Evolutionary conservation across 768 basidiomycete species (phyloP).

Genomic region (Daedaleopsis nitida): DNA sequence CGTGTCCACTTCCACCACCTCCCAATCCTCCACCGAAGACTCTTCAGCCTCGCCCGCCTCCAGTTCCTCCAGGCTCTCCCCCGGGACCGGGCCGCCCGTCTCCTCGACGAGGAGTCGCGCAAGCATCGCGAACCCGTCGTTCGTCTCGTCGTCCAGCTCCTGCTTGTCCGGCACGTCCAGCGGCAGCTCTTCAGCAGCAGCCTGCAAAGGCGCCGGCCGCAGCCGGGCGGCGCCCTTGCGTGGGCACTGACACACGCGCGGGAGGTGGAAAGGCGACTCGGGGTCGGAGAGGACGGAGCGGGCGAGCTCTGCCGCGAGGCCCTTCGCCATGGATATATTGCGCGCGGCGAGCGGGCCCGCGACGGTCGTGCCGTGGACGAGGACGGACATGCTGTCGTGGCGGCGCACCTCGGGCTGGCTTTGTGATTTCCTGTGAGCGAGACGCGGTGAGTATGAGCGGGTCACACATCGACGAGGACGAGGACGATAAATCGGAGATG

Average conservation of each 20-base stretch:
- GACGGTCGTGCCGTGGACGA: conserved; percentile 59
- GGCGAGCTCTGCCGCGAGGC: conserved; percentile 66
- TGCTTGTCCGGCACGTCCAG: conserved; percentile 24
- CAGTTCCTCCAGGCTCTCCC: neutral
- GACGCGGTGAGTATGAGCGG: conserved; percentile 27
- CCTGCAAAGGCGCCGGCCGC: neutral
- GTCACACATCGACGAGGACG: neutral
- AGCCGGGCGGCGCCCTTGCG: neutral
- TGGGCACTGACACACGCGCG: conserved; percentile 44
- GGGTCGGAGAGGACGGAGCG: conserved; percentile 52
- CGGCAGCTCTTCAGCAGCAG: neutral
- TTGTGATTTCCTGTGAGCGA: conserved; percentile 40
- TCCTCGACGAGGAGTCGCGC: conserved; percentile 30
- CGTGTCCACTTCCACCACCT: neutral
- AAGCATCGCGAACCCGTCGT: conserved; percentile 50
- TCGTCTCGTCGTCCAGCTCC: conserved; percentile 46
- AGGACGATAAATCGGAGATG: no score
- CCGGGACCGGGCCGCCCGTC: neutral
- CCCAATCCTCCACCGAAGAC: neutral
- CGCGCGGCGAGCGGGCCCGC: conserved; percentile 62
- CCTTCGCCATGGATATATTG: conserved; percentile 64
- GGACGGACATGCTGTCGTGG: conserved; percentile 55
- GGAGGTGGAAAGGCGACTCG: conserved; percentile 46
- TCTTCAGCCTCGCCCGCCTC: neutral
- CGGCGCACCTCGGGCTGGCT: conserved; percentile 45